Conservation (phyloP, 805 yeast species). For the Starmerella apis region DNA sequence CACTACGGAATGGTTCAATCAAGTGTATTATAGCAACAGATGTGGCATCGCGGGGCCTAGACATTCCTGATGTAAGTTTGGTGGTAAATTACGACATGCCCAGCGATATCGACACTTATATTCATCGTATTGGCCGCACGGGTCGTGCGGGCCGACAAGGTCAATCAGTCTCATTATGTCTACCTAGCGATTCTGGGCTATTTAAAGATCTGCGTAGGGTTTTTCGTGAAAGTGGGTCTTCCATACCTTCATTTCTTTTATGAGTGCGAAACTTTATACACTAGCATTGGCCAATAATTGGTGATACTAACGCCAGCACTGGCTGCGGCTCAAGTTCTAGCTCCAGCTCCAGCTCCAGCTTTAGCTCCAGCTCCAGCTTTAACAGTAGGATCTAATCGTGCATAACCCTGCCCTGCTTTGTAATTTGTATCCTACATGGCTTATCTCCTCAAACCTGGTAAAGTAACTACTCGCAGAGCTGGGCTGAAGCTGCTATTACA, state of each 20-base stretch:
- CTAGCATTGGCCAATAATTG: no score
- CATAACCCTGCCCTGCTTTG: slow-evolving; percentile 4
- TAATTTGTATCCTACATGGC: not conserved
- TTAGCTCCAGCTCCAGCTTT: not conserved
- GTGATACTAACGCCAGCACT: no score
- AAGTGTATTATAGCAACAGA: slow-evolving; percentile 81
- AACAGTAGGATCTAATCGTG: not conserved
- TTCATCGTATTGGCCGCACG: slow-evolving; percentile 92
- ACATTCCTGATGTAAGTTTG: slow-evolving; percentile 73
- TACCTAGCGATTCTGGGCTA: slow-evolving; percentile 13
- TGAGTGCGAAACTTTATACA: not conserved
- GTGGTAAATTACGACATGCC: slow-evolving; percentile 85
- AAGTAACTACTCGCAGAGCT: not conserved
- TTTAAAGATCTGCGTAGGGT: slow-evolving; percentile 17
- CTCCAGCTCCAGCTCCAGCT: no score
- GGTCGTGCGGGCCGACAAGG: slow-evolving; percentile 90
- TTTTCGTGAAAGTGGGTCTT: slow-evolving; percentile 11
- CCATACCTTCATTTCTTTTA: slow-evolving; percentile 1
- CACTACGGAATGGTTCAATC: slow-evolving; percentile 45
- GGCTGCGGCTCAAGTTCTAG: no score
- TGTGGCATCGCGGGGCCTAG: slow-evolving; percentile 93
- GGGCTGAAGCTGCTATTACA: not conserved
- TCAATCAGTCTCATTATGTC: slow-evolving; percentile 58
- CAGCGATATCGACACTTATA: slow-evolving; percentile 64
- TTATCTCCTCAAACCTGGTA: no score